Evolutionary conservation across 164 flowering plant genomes (phyloP), one percentile per base, ranked within the genome.

Genomic region (Berberis vulgaris): DNA sequence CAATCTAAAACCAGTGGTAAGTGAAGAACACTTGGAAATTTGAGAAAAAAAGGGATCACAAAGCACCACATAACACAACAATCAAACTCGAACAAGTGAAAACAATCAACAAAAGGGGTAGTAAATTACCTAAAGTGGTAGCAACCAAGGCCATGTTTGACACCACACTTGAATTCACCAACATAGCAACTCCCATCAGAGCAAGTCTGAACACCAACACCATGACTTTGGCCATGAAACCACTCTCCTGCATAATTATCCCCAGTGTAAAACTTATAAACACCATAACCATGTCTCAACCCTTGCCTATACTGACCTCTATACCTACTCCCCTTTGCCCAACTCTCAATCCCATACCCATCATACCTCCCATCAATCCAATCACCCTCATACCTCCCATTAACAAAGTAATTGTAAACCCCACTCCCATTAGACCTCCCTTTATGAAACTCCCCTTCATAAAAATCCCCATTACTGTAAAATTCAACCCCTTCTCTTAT

Each of bases 201-300:
- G 65, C 98, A 93, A 43, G 74, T 82, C 72, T 93, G 98, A 1
- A 77, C 76, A 6, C 98, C 98, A 63, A 80, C 46, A 0, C 97
- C 98, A 74, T 87, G 97, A 64, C 94, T 85, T 74, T 88, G 98
- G 55, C 98, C 98, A 69, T 84, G 84, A 62, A 65, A 80, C 97
- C 98, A 94, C 57, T 91, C 87, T 1, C 98, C 98, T 0, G 86
- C 81, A 77, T 85, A 93, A 9, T 78, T 72, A 75, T 93, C 98
- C 2, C 94, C 98, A 1, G 96, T 87, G 45, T 76, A 93, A 45
- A 90, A 88, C 77, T 76, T 75, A 65, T 88, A 93, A 67, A 84
- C 86, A 13, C 98, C 98, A 62, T 65, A 79, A 0, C 97, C 97
- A 71, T 93, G 94, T 65, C 97, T 72, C 72, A 83, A 59, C 0